Percentiles rank a stretch among this genome's conserved stretches.
Evolutionary conservation across 176 grass and related monocot species (phyloP).

Genomic region (Canna indica): DNA sequence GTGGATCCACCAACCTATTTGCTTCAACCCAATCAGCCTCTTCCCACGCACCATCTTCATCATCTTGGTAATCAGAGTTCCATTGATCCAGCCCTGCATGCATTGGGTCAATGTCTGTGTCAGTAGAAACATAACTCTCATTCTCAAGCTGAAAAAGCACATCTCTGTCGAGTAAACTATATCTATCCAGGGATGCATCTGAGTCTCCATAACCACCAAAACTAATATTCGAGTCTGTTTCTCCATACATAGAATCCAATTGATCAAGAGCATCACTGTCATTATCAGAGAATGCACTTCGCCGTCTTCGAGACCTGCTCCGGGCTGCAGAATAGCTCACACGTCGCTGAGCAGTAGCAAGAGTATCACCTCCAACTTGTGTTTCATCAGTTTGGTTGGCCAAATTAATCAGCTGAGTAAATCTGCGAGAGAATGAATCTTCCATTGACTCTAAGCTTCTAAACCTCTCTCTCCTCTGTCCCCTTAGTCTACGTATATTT

Average conservation of each 20-base stretch:
- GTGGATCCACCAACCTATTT: constrained; percentile 16
- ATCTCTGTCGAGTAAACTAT: constrained; percentile 34
- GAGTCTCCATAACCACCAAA: constrained; percentile 60
- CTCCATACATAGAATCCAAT: constrained; percentile 44
- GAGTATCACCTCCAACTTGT: constrained; percentile 20
- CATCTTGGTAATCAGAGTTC: constrained; percentile 59
- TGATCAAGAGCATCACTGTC: constrained; percentile 55
- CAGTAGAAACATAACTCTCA: constrained; percentile 44
- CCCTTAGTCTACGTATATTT: constrained; percentile 21
- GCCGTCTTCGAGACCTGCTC: constrained; percentile 39
- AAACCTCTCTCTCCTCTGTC: constrained; percentile 22
- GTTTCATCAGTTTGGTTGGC: constrained; percentile 50
- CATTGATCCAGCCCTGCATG: constrained; percentile 52
- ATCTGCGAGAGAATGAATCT: constrained; percentile 50
- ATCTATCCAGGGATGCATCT: constrained; percentile 54
- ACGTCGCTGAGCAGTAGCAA: constrained; percentile 9
- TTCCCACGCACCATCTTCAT: constrained; percentile 42
- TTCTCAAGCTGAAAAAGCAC: constrained; percentile 44
- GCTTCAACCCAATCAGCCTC: constrained; percentile 51
- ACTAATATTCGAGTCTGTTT: constrained; percentile 65
- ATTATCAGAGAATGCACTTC: constrained; percentile 35
- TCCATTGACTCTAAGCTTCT: constrained; percentile 29
- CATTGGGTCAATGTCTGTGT: constrained; percentile 85
- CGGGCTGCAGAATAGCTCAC: constrained; percentile 35
- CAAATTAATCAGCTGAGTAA: constrained; percentile 58